Evolutionary conservation across 2,329 filamentous ascomycete species (phyloP).

Genomic region (Colletotrichum theobromicola): DNA sequence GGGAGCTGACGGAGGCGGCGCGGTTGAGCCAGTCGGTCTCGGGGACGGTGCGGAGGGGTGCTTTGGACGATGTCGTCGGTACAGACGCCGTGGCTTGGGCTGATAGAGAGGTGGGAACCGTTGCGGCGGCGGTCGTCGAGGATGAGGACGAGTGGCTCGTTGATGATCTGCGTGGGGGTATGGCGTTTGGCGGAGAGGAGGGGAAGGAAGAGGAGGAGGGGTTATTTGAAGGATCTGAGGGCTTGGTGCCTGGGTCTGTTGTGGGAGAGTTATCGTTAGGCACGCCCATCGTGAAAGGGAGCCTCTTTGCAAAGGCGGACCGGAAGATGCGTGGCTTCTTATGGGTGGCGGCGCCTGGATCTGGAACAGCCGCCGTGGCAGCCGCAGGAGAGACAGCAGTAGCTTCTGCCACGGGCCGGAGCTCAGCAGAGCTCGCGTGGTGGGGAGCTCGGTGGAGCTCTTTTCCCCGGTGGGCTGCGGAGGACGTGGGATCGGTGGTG

Average conservation of each 20-base stretch:
- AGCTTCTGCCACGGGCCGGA: background rate
- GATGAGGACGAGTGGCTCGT: constrained; percentile 36
- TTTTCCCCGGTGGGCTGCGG: background rate
- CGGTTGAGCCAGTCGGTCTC: constrained; percentile 64
- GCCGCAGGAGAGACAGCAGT: background rate
- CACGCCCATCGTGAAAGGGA: constrained; percentile 16
- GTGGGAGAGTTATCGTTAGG: constrained; percentile 6
- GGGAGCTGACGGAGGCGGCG: constrained; percentile 33
- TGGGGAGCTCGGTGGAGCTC: constrained; percentile 8
- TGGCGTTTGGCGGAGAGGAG: constrained; percentile 60
- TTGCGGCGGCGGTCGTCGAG: constrained; percentile 27
- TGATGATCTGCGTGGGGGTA: constrained; percentile 77
- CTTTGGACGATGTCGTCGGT: constrained; percentile 36
- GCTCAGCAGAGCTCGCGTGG: constrained; percentile 9
- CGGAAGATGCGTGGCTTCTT: constrained; percentile 12
- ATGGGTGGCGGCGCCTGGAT: background rate
- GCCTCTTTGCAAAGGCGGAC: background rate
- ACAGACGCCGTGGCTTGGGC: constrained; percentile 1
- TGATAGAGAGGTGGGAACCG: background rate
- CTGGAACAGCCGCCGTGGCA: background rate
- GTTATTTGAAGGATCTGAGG: constrained; percentile 13
- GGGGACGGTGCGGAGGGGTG: constrained; percentile 58
- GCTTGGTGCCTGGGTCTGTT: constrained; percentile 7
- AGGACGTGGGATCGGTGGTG: background rate
- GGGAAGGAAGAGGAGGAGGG: constrained; percentile 23